Evolutionary conservation across 2,329 filamentous ascomycete genomes (phyloP), one percentile per base, ranked within the genome.

Genomic region (Alternaria solani): DNA sequence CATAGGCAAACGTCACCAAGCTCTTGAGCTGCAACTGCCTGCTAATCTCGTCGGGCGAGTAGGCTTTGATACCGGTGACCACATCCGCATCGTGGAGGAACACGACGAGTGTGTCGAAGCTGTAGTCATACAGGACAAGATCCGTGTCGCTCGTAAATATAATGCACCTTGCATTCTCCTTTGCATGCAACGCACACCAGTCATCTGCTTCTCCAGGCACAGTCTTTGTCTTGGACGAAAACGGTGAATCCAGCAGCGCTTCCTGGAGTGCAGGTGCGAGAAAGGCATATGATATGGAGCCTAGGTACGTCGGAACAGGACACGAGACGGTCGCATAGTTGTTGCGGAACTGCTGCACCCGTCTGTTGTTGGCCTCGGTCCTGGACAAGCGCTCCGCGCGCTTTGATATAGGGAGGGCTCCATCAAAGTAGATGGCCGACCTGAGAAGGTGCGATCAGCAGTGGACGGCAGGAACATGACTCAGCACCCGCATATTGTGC

Each of bases 111-210:
- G 90, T 90, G 1, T 83, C 64, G 0, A 73, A 49, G 0, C 89
- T 89, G 8, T 94, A 83, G 59, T 92, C 85, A 73, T 94, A 89
- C 0, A 94, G 84, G 0, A 96, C 81, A 8, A 97, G 83, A 72
- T 98, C 94, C 0, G 93, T 96, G 71, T 98, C 94, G n/a, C 88
- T 89, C 0, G 93, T 96, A 7, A 97, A 78, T 28, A 89, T 81
- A 14, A 93, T 84, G 0, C 87, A 88, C 0, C 86, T 87, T 2
- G 84, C 82, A 30, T 82, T 73, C 2, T 80, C 63, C n/a, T 82
- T 82, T 7, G 91, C 84, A 54, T 88, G 83, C 14, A 84, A 79
- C 3, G 92, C 93, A 75, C 93, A 97, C 79, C 88, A 95, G 25
- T 84, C 79, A 73, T 98, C 94, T 1, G 94, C 94, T 78, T 98